Percentiles rank a stretch among this genome's conserved stretches.
These are phyloP conservation scores for Beauveria asiatica DNA, from an alignment of 2,329 filamentous ascomycete genomes.

Conservation along the genomic window DNA sequence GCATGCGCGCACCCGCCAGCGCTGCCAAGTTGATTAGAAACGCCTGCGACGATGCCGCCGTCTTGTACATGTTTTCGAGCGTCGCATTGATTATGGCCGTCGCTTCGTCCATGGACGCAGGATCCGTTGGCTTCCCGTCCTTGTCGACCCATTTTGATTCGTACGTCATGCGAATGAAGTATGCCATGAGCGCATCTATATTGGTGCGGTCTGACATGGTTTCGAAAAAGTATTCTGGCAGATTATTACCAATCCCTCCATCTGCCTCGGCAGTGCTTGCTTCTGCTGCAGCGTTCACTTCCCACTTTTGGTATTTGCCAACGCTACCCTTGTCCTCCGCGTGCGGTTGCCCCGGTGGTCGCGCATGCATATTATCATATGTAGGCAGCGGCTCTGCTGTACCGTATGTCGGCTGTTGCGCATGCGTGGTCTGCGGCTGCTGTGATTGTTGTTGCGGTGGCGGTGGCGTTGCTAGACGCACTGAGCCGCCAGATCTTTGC, in stretches of 20 bases:
- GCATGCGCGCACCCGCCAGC: slow-evolving; percentile 43
- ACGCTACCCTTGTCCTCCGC: not conserved
- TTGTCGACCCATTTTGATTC: slow-evolving; percentile 44
- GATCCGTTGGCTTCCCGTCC: slow-evolving; percentile 32
- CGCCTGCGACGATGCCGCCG: slow-evolving; percentile 41
- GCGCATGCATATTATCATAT: slow-evolving; percentile 10
- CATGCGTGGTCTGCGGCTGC: not conserved
- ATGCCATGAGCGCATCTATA: slow-evolving; percentile 46
- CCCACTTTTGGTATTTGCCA: not conserved
- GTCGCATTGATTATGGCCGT: slow-evolving; percentile 43
- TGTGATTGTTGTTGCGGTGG: slow-evolving; percentile 21
- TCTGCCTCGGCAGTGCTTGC: not conserved
- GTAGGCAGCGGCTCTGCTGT: not conserved
- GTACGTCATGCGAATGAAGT: slow-evolving; percentile 43
- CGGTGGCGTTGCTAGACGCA: slow-evolving; percentile 53
- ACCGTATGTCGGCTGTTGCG: not conserved
- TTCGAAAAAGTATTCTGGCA: slow-evolving; percentile 27
- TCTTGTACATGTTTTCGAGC: slow-evolving; percentile 43
- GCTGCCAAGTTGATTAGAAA: slow-evolving; percentile 53
- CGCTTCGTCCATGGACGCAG: slow-evolving; percentile 43
- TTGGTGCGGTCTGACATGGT: slow-evolving; percentile 41
- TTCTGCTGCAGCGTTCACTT: not conserved
- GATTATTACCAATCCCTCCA: not conserved
- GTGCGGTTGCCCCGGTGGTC: not conserved
- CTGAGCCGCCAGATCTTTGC: slow-evolving; percentile 48